Evolutionary conservation across 441 rosid species (phyloP).

Genomic region (Syzygium syzygioides): DNA sequence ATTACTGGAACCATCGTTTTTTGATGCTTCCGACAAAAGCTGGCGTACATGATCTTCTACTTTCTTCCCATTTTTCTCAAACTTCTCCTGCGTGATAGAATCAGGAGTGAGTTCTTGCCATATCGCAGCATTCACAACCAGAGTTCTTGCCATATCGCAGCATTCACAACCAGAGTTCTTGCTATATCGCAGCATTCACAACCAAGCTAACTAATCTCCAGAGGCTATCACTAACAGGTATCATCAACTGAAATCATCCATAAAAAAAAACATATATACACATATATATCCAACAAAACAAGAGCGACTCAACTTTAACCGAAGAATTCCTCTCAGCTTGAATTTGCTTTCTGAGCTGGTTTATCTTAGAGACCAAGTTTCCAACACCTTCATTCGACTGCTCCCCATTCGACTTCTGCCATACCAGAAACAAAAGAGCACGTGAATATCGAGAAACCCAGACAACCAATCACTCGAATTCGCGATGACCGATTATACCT

Average conservation of each 20-base stretch:
- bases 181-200: neutral
- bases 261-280: neutral
- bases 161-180: neutral
- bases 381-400: constrained; percentile 30
- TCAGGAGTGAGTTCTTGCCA: neutral
- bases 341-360: constrained; percentile 58
- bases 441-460: neutral
- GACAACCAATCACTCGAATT: neutral
- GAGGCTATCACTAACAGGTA: neutral
- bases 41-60: constrained; percentile 29
- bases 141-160: neutral
- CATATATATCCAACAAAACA: neutral
- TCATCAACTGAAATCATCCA: neutral
- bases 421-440: neutral
- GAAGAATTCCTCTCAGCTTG: constrained; percentile 45
- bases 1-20: constrained; percentile 22
- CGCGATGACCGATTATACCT: neutral
- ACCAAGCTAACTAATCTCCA: neutral
- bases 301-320: constrained; percentile 33
- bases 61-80: constrained; percentile 45
- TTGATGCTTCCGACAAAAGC: constrained; percentile 31
- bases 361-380: constrained; percentile 46
- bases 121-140: neutral
- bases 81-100: constrained; percentile 31
- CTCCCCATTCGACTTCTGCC: constrained; percentile 43